Percentiles rank a stretch among this genome's conserved stretches.
These are phyloP conservation scores for Citeromyces siamensis DNA, from an alignment of 1,139 yeast species.

Conservation along the genomic window DNA sequence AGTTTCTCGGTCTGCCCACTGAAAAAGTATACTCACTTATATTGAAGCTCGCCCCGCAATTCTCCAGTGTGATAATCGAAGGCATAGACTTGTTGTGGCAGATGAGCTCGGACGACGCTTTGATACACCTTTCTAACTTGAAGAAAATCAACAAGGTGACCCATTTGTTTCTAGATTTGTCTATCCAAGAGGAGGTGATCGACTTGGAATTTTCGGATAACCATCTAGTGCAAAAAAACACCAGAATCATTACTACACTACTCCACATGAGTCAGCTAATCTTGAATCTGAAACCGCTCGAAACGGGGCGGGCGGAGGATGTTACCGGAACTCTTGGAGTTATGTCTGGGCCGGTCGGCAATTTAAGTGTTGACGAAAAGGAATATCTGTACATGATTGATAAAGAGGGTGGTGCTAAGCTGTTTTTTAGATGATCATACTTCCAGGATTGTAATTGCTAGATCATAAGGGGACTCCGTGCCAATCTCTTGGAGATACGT, in stretches of 20 bases:
- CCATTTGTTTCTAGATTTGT: slow-evolving; percentile 20
- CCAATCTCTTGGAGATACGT: no score
- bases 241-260: slow-evolving; percentile 23
- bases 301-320: slow-evolving; percentile 77
- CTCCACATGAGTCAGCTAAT: slow-evolving; percentile 37
- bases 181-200: slow-evolving; percentile 25
- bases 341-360: slow-evolving; percentile 32
- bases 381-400: slow-evolving; percentile 54
- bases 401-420: slow-evolving; percentile 37
- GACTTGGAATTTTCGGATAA: slow-evolving; percentile 19
- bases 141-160: slow-evolving; percentile 24
- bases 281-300: slow-evolving; percentile 47
- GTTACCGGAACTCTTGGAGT: slow-evolving; percentile 63
- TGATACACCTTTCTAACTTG: slow-evolving; percentile 24
- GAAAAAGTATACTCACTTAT: slow-evolving; percentile 13
- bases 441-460: not conserved
- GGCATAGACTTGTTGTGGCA: slow-evolving; percentile 37
- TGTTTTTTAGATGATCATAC: slow-evolving; percentile 28
- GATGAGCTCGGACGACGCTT: slow-evolving; percentile 24
- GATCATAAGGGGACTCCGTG: not conserved
- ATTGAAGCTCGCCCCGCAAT: not conserved
- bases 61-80: slow-evolving; percentile 24
- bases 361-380: slow-evolving; percentile 26
- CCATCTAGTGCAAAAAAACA: slow-evolving; percentile 25
- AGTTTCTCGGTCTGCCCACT: slow-evolving; percentile 7